Evolutionary conservation across 768 basidiomycete species (phyloP).

Genomic region (Boletus insuetus): DNA sequence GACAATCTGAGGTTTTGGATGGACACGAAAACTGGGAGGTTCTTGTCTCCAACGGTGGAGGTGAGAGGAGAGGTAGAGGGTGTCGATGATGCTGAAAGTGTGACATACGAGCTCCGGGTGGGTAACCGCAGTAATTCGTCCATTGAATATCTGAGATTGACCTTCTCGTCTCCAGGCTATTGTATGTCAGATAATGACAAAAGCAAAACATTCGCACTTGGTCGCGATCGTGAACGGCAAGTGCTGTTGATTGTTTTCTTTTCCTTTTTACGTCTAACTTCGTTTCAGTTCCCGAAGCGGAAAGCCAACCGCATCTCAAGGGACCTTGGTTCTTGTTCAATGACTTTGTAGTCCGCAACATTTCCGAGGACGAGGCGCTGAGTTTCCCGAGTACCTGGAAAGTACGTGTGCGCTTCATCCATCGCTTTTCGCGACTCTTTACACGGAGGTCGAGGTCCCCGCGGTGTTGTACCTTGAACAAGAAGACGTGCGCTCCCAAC

Average conservation of each 20-base stretch:
- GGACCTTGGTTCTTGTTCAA: constrained; percentile 95
- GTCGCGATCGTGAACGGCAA: constrained; percentile 84
- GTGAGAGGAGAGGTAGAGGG: constrained; percentile 61
- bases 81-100: constrained; percentile 51
- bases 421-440: background rate
- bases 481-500: constrained; percentile 48
- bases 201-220: constrained; percentile 74
- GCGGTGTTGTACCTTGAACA: constrained; percentile 90
- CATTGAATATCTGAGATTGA: background rate
- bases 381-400: constrained; percentile 92
- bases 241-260: background rate
- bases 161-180: constrained; percentile 53
- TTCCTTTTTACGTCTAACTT: background rate
- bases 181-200: constrained; percentile 74
- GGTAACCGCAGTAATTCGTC: constrained; percentile 23
- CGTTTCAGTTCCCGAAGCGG: constrained; percentile 65
- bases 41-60: constrained; percentile 56
- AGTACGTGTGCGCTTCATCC: constrained; percentile 41
- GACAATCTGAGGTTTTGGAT: constrained; percentile 77
- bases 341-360: constrained; percentile 86
- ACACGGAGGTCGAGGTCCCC: constrained; percentile 57
- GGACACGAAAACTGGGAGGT: constrained; percentile 45
- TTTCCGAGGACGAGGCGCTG: constrained; percentile 83
- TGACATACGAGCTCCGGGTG: constrained; percentile 73
- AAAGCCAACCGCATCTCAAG: constrained; percentile 35